Base-by-base conservation (phyloP, 148 eudicot genomes). In the Spergularia marina region DNA sequence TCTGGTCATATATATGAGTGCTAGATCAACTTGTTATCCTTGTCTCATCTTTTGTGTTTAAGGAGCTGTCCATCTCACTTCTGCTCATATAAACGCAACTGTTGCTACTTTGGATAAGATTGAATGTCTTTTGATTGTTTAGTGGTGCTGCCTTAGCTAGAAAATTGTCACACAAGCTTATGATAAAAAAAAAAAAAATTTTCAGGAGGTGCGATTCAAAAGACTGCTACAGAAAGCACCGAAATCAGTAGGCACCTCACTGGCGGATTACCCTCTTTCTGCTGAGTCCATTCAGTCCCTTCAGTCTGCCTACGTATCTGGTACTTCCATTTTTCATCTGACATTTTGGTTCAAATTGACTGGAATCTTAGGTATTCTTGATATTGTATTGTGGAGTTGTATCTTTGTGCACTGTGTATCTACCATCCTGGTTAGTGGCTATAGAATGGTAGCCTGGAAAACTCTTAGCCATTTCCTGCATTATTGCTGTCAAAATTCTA, bases 131-230 rank as follows among this genome's bases (percentile, higher is more conserved):
- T 62, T 62, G 5, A 16, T 25, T 62, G 41, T 62, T 62, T 12
- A 14, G 20, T 67, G 70, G 12, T 4, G 10, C 53, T 4, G 10
- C 53, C 44, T 49, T 2, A 13, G 2, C 70, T 44, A 15, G 60
- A 64, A 64, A 12, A 64, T 62, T 4, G 17, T 56, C 8, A 4
- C 47, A 65, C 41, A 52, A 40, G 6, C 15, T 57, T 49, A 47
- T 76, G 7, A 16, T n/a, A 52, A 12, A 59, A 10, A 16, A 13
- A 16, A 13, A 15, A 64, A 16, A 57, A 59, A 63, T 7, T 84
- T 84, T 82, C 90, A 95, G 98, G 91, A 84, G 61, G 83, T 76
- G 71, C 71, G 83, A 72, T 92, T 95, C 83, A 86, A 83, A 78
- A 86, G 81, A 81, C 67, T 91, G 71, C 71, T 90, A 68, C 86